Evolutionary conservation across 352 stramenopile species (phyloP).

Genomic region (Pythium rhizo-oryzae): DNA sequence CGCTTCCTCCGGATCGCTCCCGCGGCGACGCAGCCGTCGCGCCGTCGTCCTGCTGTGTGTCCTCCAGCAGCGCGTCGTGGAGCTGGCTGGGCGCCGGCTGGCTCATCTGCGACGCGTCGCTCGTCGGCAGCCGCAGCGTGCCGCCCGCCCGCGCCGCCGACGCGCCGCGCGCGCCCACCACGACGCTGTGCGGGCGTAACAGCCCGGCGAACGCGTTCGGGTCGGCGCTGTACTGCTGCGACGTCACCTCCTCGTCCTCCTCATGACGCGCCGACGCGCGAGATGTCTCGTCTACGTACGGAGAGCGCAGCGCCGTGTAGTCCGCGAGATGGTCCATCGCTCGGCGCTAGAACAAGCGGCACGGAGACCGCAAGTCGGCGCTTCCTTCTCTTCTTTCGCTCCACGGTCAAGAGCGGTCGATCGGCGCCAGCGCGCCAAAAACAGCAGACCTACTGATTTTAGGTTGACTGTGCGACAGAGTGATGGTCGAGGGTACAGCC

Average conservation of each 20-base stretch:
- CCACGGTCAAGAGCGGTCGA: not conserved
- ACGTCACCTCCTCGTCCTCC: constrained; percentile 38
- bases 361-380: not conserved
- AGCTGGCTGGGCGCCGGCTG: constrained; percentile 35
- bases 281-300: constrained; percentile 15
- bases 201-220: constrained; percentile 55
- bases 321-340: constrained; percentile 33
- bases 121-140: constrained; percentile 37
- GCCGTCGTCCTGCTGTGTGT: constrained; percentile 54
- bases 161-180: constrained; percentile 6
- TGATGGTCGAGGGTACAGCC: too few species aligned
- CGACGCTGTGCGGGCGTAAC: constrained; percentile 24
- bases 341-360: not conserved
- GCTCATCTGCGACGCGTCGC: constrained; percentile 15
- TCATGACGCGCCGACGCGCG: not conserved
- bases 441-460: not conserved
- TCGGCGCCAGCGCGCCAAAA: not conserved
- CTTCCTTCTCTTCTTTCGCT: not conserved
- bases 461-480: not conserved
- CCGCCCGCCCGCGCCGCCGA: not conserved
- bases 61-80: constrained; percentile 48
- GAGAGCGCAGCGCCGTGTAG: constrained; percentile 36
- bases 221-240: constrained; percentile 69
- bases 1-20: not conserved
- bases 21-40: not conserved